Base-by-base conservation (phyloP, 768 basidiomycete genomes). In the Boletus speciosus region DNA sequence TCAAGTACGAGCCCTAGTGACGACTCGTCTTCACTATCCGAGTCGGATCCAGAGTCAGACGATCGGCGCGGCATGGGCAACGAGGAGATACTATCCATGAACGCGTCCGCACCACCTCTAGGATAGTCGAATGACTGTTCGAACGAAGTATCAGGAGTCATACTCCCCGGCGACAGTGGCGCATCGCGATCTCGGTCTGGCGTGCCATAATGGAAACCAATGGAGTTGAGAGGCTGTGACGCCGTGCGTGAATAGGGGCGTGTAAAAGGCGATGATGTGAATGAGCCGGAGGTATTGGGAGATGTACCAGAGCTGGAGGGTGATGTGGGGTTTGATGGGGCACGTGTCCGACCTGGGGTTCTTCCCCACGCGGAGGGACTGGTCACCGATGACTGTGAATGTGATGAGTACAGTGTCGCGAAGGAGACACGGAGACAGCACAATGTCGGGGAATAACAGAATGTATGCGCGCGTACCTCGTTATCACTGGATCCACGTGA, bases 241-340 rank as follows among this genome's bases (percentile, higher is more conserved):
- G 75, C 77, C 0, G 79, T 67, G 43, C 88, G 87, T 1, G 88
- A 90, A 50, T 82, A 81, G 1, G 89, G 86, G 6, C 86, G 82
- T 7, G 82, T 81, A 52, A 67, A 69, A 0, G 76, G 60, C 15
- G 77, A 71, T 6, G 81, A 79, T 2, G 78, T 78, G 47, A 71
- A 67, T 23, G 75, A 64, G 25, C 71, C 21, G 5, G 74, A 56
- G 21, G 73, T 27, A 14, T 59, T 64, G 5, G 85, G 81, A 8
- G 85, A 83, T 3, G 69, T 65, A 4, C 52, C 58, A 2, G 58
- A 54, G 51, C 64, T 66, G 5, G 65, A 66, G 11, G 76, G 74
- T 12, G 67, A 61, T 23, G 80, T 78, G 6, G 90, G 88, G 59
- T 88, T 89, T 21, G 90, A 91, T 1, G 88, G 86, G 2, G 84